These are phyloP conservation scores for Aspergillus thermomutatus DNA, from an alignment of 2,329 filamentous ascomycete genomes.

Conservation along the genomic window DNA sequence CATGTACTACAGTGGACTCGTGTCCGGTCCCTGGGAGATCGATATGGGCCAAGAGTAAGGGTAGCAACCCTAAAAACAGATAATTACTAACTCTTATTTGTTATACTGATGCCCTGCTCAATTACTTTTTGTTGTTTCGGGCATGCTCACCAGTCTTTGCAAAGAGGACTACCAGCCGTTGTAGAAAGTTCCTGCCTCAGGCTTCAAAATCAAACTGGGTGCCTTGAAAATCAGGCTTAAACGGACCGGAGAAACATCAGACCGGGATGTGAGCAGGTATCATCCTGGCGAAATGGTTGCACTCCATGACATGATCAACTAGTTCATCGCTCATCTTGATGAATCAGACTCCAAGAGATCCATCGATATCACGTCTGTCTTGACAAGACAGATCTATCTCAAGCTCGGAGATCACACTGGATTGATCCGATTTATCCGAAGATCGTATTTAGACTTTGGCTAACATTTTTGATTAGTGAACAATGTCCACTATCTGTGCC, in stretches of 20 bases:
- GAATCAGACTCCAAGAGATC: too few species aligned
- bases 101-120: constrained; percentile 12
- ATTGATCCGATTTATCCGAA: neutral
- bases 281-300: too few species aligned
- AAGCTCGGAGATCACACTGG: neutral
- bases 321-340: too few species aligned
- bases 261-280: too few species aligned
- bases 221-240: too few species aligned
- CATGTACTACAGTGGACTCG: constrained; percentile 16
- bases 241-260: too few species aligned
- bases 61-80: neutral
- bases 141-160: constrained; percentile 55
- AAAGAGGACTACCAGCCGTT: too few species aligned
- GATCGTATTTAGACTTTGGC: constrained; percentile 19
- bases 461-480: constrained; percentile 47
- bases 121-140: constrained; percentile 49
- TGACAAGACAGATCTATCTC: too few species aligned
- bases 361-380: neutral
- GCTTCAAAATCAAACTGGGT: too few species aligned
- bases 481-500: constrained; percentile 48
- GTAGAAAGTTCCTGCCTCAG: too few species aligned
- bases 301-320: too few species aligned
- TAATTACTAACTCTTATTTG: constrained; percentile 4
- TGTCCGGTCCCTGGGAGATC: constrained; percentile 25
- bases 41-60: constrained; percentile 18